Percentiles rank a stretch among this genome's conserved stretches.
phyloP scores from a whole-genome alignment of 2,329 filamentous ascomycete genomes.

The Aspergillus awamori region DNA sequence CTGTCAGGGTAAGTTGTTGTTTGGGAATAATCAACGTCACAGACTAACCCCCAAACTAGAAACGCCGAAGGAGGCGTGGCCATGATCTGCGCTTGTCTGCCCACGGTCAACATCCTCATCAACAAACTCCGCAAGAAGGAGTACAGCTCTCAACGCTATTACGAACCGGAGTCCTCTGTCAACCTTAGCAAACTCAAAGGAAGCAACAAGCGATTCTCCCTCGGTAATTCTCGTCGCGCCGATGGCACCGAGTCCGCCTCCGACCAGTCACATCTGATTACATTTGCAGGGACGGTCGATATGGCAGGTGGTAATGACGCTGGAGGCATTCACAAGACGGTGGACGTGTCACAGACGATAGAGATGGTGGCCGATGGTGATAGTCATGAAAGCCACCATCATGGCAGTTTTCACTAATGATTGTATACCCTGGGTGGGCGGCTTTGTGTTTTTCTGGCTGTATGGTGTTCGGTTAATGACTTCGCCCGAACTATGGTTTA shows the following conservation, averaged over 20 bases:
- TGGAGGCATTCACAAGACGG: conserved; percentile 26
- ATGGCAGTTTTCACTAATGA: neutral
- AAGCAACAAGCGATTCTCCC: conserved; percentile 21
- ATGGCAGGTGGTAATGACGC: conserved; percentile 4
- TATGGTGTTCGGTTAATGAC: neutral
- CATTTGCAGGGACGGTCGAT: conserved; percentile 31
- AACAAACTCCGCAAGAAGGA: conserved; percentile 27
- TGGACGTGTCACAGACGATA: conserved; percentile 28
- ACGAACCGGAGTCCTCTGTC: conserved; percentile 30
- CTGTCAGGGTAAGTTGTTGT: conserved; percentile 39
- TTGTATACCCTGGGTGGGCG: neutral
- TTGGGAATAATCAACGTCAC: neutral
- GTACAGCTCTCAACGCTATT: conserved; percentile 35
- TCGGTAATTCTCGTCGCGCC: conserved; percentile 18
- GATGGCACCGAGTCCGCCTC: conserved; percentile 26
- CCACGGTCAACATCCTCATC: conserved; percentile 36
- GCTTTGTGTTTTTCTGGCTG: neutral
- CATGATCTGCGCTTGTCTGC: conserved; percentile 43
- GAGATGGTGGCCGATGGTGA: conserved; percentile 18
- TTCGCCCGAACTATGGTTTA: neutral
- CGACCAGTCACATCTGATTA: conserved; percentile 38
- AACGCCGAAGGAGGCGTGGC: conserved; percentile 43
- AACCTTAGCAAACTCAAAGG: conserved; percentile 31
- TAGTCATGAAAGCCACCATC: neutral
- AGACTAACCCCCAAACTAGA: conserved; percentile 20